These are phyloP conservation scores for Brasenia schreberi DNA, from an alignment of 164 flowering plant species.

Conservation along the genomic window DNA sequence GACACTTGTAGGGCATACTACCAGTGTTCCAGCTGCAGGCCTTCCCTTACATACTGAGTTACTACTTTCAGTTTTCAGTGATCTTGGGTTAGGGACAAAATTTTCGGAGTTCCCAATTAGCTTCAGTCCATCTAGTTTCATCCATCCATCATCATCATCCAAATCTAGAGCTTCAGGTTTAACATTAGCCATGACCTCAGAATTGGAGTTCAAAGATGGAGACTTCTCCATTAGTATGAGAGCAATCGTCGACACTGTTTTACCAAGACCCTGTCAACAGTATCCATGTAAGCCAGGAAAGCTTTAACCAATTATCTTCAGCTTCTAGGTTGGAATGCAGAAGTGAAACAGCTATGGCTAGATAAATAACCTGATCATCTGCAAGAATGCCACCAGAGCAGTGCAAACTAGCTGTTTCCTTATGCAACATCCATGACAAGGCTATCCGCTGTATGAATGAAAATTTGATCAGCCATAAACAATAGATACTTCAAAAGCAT, in stretches of 20 bases:
- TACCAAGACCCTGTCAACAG: conserved; percentile 69
- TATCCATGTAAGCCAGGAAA: background rate
- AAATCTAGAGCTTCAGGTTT: conserved; percentile 44
- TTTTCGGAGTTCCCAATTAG: conserved; percentile 11
- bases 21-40: conserved; percentile 84
- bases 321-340: background rate
- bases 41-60: conserved; percentile 35
- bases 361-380: conserved; percentile 69
- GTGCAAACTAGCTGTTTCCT: conserved; percentile 46
- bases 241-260: conserved; percentile 84
- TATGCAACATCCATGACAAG: conserved; percentile 85
- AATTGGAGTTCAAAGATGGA: conserved; percentile 24
- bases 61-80: conserved; percentile 7
- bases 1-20: conserved; percentile 98
- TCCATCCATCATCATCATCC: conserved; percentile 53
- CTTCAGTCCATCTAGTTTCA: conserved; percentile 14
- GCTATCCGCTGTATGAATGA: conserved; percentile 55
- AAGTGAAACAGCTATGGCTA: background rate
- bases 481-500: conserved; percentile 1
- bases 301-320: background rate
- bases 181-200: conserved; percentile 11
- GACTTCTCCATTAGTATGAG: conserved; percentile 84
- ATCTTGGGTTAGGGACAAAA: conserved; percentile 5
- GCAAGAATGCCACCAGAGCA: conserved; percentile 94
- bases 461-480: background rate